A percentile compares a stretch with the other conserved stretches of the same genome.
Conservation (phyloP, 2,329 filamentous ascomycete genomes). For the Grosmannia clavigera region DNA sequence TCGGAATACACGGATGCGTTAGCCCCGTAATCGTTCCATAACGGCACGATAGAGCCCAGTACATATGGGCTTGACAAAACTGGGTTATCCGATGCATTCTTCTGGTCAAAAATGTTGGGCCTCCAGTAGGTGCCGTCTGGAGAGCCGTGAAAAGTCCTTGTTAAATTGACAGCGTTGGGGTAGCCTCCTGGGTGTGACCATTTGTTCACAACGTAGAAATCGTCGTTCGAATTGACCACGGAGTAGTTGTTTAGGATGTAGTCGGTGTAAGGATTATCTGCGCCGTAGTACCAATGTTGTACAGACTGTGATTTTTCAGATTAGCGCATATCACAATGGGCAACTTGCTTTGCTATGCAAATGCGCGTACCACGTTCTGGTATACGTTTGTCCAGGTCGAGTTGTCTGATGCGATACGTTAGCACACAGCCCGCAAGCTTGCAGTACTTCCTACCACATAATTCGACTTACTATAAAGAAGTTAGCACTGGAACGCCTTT, state of each 20-base stretch:
- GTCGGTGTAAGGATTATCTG: constrained; percentile 34
- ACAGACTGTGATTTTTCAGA: constrained; percentile 20
- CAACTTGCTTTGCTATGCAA: not conserved
- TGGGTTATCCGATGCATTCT: constrained; percentile 35
- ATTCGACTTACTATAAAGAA: not conserved
- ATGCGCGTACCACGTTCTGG: constrained; percentile 21
- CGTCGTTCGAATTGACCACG: constrained; percentile 41
- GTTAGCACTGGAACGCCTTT: not conserved
- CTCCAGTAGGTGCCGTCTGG: constrained; percentile 29
- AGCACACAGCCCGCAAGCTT: no score
- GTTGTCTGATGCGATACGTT: constrained; percentile 6
- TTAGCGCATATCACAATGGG: not conserved
- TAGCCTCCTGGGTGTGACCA: constrained; percentile 28
- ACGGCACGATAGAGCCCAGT: constrained; percentile 33
- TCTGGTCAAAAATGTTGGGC: constrained; percentile 36
- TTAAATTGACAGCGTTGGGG: constrained; percentile 27
- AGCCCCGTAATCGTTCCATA: constrained; percentile 43
- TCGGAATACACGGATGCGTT: constrained; percentile 39
- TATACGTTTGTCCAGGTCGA: constrained; percentile 23
- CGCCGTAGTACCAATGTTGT: constrained; percentile 44
- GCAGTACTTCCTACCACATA: no score
- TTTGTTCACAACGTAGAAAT: constrained; percentile 38
- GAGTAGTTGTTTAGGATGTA: constrained; percentile 32
- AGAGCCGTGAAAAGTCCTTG: constrained; percentile 32
- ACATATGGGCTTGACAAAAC: constrained; percentile 24